phyloP scores from a whole-genome alignment of 2,329 filamentous ascomycete genomes.

The Talaromyces amestolkiae region DNA sequence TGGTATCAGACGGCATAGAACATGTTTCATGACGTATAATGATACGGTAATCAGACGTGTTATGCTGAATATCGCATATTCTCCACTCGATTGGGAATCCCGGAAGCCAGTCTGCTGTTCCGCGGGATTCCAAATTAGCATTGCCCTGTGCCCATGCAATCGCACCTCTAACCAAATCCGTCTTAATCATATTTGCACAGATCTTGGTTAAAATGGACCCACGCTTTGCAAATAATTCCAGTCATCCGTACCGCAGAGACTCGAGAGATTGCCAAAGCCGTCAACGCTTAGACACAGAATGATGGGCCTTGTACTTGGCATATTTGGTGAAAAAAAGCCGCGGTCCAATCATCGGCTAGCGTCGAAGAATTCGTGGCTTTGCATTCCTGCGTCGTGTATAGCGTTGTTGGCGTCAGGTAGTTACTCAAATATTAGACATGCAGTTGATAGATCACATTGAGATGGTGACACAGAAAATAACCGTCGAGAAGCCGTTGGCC shows the following conservation, averaged over 20 bases:
- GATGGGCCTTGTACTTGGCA: constrained; percentile 1
- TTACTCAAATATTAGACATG: constrained; percentile 19
- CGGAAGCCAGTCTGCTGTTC: constrained; percentile 17
- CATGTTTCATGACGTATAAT: constrained; percentile 17
- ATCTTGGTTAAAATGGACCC: neutral
- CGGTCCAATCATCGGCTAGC: constrained; percentile 8
- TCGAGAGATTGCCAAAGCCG: neutral
- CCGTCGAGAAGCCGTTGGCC: constrained; percentile 17
- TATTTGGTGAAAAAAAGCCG: constrained; percentile 1
- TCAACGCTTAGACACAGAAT: constrained; percentile 11
- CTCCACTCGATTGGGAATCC: constrained; percentile 7
- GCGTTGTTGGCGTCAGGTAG: constrained; percentile 4
- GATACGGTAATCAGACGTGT: constrained; percentile 7
- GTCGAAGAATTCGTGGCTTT: constrained; percentile 17
- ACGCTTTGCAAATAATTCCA: neutral
- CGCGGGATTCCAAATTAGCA: constrained; percentile 9
- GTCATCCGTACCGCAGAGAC: neutral
- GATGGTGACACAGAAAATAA: constrained; percentile 4
- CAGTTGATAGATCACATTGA: constrained; percentile 19
- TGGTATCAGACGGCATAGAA: neutral
- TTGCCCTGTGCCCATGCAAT: neutral
- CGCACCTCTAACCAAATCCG: neutral
- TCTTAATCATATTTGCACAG: neutral
- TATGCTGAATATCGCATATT: constrained; percentile 7
- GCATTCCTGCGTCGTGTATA: constrained; percentile 15